A percentile compares a stretch with the other conserved stretches of the same genome.
Evolutionary conservation across 2,329 filamentous ascomycete genomes (phyloP).

Genomic region (Alternaria gaisen): DNA sequence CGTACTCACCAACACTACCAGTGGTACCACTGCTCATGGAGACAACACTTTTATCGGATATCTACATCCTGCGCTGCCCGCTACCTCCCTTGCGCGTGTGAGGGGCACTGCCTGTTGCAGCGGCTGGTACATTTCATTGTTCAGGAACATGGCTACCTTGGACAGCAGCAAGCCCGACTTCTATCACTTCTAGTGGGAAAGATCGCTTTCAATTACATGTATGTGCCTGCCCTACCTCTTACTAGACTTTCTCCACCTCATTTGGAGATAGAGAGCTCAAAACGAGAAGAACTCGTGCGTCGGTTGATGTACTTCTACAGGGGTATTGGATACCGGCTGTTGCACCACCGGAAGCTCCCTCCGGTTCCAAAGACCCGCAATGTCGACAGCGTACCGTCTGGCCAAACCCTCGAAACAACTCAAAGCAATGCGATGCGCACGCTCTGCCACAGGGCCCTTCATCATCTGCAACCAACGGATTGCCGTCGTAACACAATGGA

Average conservation of each 20-base stretch:
- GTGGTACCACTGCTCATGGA: background rate
- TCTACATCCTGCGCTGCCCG: background rate
- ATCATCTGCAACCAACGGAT: constrained; percentile 48
- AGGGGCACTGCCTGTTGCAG: background rate
- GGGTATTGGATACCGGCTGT: background rate
- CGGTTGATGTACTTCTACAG: background rate
- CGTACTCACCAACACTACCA: background rate
- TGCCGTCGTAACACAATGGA: constrained; percentile 40
- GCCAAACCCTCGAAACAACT: constrained; percentile 30
- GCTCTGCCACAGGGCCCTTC: constrained; percentile 39
- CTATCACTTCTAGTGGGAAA: background rate
- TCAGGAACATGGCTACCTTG: background rate
- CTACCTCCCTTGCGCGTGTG: background rate
- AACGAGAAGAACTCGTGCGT: background rate
- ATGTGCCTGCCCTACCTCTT: background rate
- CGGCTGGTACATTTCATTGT: background rate
- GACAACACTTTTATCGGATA: background rate
- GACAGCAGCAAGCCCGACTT: background rate
- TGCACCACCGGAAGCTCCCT: constrained; percentile 7
- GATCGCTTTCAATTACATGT: background rate
- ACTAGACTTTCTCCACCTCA: background rate
- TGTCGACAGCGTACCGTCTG: constrained; percentile 26
- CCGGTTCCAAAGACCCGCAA: constrained; percentile 17
- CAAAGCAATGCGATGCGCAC: constrained; percentile 34
- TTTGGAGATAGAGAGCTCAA: background rate